These are phyloP conservation scores for Pythium brassicae DNA, from an alignment of 352 stramenopile species.

Conservation along the genomic window DNA sequence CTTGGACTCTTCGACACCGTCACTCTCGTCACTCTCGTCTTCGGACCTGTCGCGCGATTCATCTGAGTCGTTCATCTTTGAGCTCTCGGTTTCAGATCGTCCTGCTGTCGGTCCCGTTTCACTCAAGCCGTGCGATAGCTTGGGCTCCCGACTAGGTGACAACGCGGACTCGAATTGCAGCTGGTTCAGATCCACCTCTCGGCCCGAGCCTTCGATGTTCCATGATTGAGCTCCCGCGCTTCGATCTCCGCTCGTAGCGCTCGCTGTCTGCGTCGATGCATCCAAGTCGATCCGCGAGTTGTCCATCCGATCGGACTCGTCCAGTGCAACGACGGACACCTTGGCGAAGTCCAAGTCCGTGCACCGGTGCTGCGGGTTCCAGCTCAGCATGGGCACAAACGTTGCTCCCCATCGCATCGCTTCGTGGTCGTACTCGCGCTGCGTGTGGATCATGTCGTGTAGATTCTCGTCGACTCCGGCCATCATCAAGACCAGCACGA, in stretches of 20 bases:
- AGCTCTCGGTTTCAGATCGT: neutral
- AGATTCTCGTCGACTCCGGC: constrained; percentile 56
- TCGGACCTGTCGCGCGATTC: neutral
- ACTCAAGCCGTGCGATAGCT: too few species aligned
- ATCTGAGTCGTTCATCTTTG: neutral
- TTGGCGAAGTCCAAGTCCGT: constrained; percentile 43
- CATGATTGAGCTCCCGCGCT: constrained; percentile 2
- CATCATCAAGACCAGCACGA: constrained; percentile 50
- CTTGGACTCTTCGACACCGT: constrained; percentile 2
- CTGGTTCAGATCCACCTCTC: constrained; percentile 9
- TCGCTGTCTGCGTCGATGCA: constrained; percentile 2
- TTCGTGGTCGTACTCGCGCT: constrained; percentile 39
- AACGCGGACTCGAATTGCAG: constrained; percentile 5
- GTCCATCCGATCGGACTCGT: constrained; percentile 5
- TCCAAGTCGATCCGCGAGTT: constrained; percentile 18
- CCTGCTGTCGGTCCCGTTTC: neutral
- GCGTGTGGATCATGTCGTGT: constrained; percentile 53
- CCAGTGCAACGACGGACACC: constrained; percentile 26
- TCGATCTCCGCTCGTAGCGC: neutral
- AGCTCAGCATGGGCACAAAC: constrained; percentile 36
- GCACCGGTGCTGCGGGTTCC: constrained; percentile 24
- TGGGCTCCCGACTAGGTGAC: neutral
- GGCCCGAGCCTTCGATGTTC: constrained; percentile 5
- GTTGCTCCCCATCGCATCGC: constrained; percentile 37
- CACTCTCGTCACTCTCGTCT: neutral